Base-by-base conservation (phyloP, 805 yeast genomes). In the Debaryomyces maramus region DNA sequence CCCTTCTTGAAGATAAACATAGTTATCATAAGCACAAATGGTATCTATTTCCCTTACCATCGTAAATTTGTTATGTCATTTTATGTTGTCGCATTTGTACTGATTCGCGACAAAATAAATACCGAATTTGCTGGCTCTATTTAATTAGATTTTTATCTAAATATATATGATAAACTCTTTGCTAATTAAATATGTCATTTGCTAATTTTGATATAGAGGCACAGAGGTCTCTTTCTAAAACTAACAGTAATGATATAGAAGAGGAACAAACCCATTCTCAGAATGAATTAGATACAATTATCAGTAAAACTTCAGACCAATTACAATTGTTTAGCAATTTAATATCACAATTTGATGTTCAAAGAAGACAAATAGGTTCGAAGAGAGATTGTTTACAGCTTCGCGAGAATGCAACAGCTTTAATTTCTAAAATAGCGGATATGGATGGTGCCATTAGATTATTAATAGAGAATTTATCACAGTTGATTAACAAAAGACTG, bases 161-260 rank as follows among this genome's bases (percentile, higher is more conserved):
- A n/a, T n/a, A n/a, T n/a, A n/a, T n/a, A n/a, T n/a, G n/a, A n/a
- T n/a, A n/a, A n/a, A n/a, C n/a, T n/a, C n/a, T n/a, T n/a, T n/a
- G n/a, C n/a, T n/a, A n/a, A n/a, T n/a, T n/a, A n/a, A 30, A 14
- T 21, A 77, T 77, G 82, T 77, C 82, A 10, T 77, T 77, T 63
- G 81, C 81, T 29, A 73, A 74, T 40, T 64, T 61, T 44, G 80
- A 76, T 51, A 38, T 69, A 9, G 81, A 77, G 51, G 75, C 81
- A 1, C 80, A 77, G 46, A 63, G 50, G 28, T 46, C 53, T 4
- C n/a, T 38, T 17, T 31, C 45, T 32, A 39, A 44, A 14, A 36
- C 38, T 24, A 37, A 41, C 19, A 15, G 24, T 19, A 10, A 20
- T 27, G 20, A 33, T 33, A 11, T 32, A 34, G 19, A 31, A 32